Conservation (phyloP, 148 eudicot species). For the Fagopyrum homotropicum region DNA sequence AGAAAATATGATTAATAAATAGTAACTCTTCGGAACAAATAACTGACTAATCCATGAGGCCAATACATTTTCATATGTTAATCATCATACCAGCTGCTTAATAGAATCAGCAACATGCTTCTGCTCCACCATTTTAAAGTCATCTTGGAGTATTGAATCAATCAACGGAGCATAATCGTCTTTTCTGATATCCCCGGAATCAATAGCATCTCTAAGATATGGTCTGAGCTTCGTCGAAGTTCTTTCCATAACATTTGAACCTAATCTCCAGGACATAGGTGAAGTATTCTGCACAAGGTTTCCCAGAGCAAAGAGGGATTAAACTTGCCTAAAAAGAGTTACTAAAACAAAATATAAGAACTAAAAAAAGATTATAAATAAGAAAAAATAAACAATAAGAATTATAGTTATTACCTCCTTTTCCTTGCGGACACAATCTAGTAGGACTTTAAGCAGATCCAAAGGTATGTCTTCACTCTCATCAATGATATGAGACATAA, state of each 20-base stretch:
- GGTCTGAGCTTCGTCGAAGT: slow-evolving; percentile 38
- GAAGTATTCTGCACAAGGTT: slow-evolving; percentile 29
- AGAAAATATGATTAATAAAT: not conserved
- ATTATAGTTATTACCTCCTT: slow-evolving; percentile 41
- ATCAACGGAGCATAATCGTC: slow-evolving; percentile 62
- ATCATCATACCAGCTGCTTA: slow-evolving; percentile 22
- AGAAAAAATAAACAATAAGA: not conserved
- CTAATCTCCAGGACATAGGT: slow-evolving; percentile 50
- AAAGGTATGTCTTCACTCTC: slow-evolving; percentile 64
- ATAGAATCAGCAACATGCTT: slow-evolving; percentile 22
- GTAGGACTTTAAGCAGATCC: slow-evolving; percentile 50
- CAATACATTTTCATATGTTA: not conserved
- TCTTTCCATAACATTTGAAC: slow-evolving; percentile 40
- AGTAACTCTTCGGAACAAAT: not conserved
- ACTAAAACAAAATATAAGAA: not conserved
- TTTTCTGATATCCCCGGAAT: slow-evolving; percentile 21
- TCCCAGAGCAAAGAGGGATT: slow-evolving; percentile 4
- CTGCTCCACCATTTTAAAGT: slow-evolving; percentile 16
- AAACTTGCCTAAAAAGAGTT: not conserved
- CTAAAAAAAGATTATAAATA: not conserved
- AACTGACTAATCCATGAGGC: not conserved
- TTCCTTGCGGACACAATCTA: slow-evolving; percentile 51
- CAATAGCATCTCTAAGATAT: slow-evolving; percentile 36
- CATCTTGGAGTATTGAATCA: slow-evolving; percentile 34
- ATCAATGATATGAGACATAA: slow-evolving; percentile 60